A percentile compares a stretch with the other conserved stretches of the same genome.
These are phyloP conservation scores for Cyamopsis tetragonoloba DNA, from an alignment of 306 rosid genomes.

Conservation along the genomic window DNA sequence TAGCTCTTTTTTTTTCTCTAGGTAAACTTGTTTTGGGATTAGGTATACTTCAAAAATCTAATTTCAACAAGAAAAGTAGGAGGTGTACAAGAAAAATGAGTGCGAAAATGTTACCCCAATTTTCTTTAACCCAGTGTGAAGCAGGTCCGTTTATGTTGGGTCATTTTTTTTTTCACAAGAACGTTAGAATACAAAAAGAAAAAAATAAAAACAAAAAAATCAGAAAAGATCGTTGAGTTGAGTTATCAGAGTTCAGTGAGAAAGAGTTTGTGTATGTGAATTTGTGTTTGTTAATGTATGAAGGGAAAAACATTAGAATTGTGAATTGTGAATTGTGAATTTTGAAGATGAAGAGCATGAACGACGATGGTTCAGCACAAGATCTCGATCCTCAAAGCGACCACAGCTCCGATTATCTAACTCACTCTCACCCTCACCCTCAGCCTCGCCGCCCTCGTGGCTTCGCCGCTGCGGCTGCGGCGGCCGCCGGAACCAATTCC, in stretches of 20 bases:
- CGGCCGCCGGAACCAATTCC: conserved; percentile 23
- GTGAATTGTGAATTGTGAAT: too few relatives aligned
- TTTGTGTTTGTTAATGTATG: too few relatives aligned
- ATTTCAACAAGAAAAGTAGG: too few relatives aligned
- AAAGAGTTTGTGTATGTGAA: not conserved
- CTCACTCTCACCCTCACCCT: conserved; percentile 35
- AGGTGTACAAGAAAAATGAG: too few relatives aligned
- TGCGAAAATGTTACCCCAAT: too few relatives aligned
- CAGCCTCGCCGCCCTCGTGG: conserved; percentile 93
- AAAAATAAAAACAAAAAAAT: not conserved
- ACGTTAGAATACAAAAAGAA: too few relatives aligned
- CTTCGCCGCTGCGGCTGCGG: conserved; percentile 68
- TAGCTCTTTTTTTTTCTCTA: too few relatives aligned
- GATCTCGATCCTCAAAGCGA: conserved; percentile 76
- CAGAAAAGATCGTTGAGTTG: not conserved
- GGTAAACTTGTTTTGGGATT: too few relatives aligned
- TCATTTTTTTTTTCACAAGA: not conserved
- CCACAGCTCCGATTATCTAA: conserved; percentile 58
- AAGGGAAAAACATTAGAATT: not conserved
- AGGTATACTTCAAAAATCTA: too few relatives aligned
- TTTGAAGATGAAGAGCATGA: conserved; percentile 36
- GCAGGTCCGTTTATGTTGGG: not conserved
- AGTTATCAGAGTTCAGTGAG: not conserved
- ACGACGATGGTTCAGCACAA: conserved; percentile 45
- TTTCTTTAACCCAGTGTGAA: not conserved